Base-by-base conservation (phyloP, 2,329 filamentous ascomycete genomes). In the Colletotrichum salicis region DNA sequence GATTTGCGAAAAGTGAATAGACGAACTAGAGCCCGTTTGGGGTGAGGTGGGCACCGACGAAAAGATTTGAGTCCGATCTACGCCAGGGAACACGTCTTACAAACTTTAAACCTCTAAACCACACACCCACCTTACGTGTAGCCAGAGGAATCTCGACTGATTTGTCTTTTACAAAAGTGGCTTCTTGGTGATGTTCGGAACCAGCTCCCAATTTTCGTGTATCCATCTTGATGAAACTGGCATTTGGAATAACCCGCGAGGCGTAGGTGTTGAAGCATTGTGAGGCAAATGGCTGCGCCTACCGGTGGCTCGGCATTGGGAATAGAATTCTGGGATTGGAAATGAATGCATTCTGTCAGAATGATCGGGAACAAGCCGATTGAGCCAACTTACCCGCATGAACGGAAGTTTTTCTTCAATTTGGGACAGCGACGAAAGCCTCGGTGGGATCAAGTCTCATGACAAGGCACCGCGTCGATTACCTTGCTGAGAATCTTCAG, bases 81-180 rank as follows among this genome's bases (percentile, higher is more conserved):
- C 59, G 65, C 41, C 69, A 64, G 41, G 65, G 59, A 69, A 60
- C 54, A 27, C 58, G 37, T 69, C 59, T 24, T 41, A 71, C 69
- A 69, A 55, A 51, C 29, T n/a, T 33, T 56, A 69, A 69, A 37
- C 35, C 33, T 35, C 65, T 37, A 51, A 60, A 65, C 65, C 69
- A 64, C 54, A 5, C 19, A 13, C 29, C 29, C 59, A 35, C 22
- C 29, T 22, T 4, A 4, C 12, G 35, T 24, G 12, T 22, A 13
- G 10, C 8, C 13, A n/a, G 37, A 48, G 12, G 15, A n/a, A 12
- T 7, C 2, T n/a, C 29, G 29, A n/a, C n/a, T 48, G 8, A 3
- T 35, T 33, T 51, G 12, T 6, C 12, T 12, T 15, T 48, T 22
- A 19, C 4, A 35, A 37, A 52, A 11, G 29, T 12, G 41, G 5